Evolutionary conservation across 2,329 filamentous ascomycete genomes (phyloP).

Genomic region (Lasiodiplodia sp.): DNA sequence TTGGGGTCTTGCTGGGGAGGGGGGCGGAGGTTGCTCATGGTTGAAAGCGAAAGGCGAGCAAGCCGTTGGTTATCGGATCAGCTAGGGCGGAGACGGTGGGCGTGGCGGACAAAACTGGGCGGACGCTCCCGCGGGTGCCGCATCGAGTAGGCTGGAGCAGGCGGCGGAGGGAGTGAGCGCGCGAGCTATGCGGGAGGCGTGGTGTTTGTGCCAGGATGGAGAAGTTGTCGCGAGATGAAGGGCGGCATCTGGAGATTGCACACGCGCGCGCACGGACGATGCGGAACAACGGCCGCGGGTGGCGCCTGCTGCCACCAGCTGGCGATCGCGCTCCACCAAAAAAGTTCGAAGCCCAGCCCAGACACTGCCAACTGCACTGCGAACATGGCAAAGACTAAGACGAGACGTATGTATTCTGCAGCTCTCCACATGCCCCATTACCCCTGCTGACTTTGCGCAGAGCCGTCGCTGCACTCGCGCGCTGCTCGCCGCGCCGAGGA

Average conservation of each 20-base stretch:
- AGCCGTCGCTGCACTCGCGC: constrained; percentile 73
- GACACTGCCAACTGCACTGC: constrained; percentile 2
- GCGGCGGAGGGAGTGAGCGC: background rate
- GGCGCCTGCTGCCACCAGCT: constrained; percentile 1
- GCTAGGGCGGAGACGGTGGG: constrained; percentile 27
- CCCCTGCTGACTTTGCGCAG: constrained; percentile 47
- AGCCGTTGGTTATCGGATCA: constrained; percentile 6
- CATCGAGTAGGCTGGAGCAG: constrained; percentile 27
- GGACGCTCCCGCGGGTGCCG: constrained; percentile 20
- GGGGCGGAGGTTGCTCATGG: constrained; percentile 25
- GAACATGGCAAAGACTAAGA: constrained; percentile 27
- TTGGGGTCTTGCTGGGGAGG: background rate
- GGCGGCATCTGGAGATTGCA: constrained; percentile 27
- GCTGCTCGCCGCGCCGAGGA: constrained; percentile 76
- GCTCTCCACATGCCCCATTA: background rate
- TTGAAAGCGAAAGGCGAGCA: constrained; percentile 4
- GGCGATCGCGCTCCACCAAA: constrained; percentile 27
- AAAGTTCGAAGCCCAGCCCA: constrained; percentile 19
- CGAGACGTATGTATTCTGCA: background rate
- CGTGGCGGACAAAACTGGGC: constrained; percentile 8
- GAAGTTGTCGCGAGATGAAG: constrained; percentile 27
- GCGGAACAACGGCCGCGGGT: constrained; percentile 5
- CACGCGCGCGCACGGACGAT: background rate
- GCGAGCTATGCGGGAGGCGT: background rate
- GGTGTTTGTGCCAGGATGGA: background rate